Conservation (phyloP, 225 moss, liverwort and hornwort genomes). For the Marchantia polymorpha region DNA sequence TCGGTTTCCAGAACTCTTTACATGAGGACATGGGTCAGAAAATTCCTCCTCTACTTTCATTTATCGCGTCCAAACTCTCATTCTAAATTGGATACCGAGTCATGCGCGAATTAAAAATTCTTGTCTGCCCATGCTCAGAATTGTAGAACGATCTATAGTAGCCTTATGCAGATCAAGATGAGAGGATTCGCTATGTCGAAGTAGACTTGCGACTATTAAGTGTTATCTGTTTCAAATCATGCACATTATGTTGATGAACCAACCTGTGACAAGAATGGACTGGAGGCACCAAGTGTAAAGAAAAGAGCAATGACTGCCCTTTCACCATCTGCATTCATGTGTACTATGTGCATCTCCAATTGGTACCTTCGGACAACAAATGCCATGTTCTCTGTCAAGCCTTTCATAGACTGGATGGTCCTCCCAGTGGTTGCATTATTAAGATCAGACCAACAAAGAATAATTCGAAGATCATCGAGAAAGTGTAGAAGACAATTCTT, state of each 20-base stretch:
- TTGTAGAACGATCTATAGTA: too few relatives aligned
- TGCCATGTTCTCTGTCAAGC: too few relatives aligned
- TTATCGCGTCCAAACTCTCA: neutral
- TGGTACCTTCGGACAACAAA: slow-evolving; percentile 42
- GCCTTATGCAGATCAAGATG: neutral
- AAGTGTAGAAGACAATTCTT: neutral
- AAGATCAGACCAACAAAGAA: too few relatives aligned
- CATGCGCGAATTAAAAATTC: too few relatives aligned
- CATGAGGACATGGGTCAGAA: neutral
- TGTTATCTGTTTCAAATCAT: too few relatives aligned
- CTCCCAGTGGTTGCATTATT: too few relatives aligned
- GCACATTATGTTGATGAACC: too few relatives aligned
- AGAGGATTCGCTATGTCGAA: neutral
- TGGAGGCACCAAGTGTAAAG: slow-evolving; percentile 19
- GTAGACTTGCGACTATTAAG: too few relatives aligned
- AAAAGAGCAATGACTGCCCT: slow-evolving; percentile 57
- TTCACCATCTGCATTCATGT: slow-evolving; percentile 34
- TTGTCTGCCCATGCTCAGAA: too few relatives aligned
- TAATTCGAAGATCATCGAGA: neutral
- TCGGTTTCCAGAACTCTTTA: neutral
- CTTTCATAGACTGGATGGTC: too few relatives aligned
- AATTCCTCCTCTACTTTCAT: neutral
- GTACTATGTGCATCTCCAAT: slow-evolving; percentile 65
- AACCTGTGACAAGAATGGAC: slow-evolving; percentile 6
- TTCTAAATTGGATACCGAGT: too few relatives aligned